Evolutionary conservation across 139 green algal species (phyloP), one percentile per base, ranked within the genome.

Genomic region (Asterochloris sp.): DNA sequence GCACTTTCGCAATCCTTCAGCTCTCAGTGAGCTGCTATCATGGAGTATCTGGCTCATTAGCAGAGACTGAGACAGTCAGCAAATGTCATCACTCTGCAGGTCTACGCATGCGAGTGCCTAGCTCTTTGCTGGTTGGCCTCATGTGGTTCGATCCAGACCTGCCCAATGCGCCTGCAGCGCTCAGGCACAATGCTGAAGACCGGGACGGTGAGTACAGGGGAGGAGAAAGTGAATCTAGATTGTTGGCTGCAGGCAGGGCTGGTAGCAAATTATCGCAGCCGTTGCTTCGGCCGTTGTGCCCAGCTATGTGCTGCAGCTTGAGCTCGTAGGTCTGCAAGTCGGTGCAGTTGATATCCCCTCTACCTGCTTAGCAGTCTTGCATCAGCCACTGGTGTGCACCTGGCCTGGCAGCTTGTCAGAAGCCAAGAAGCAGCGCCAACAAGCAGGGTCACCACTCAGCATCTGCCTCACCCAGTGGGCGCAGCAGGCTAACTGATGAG

Each of bases 141-240:
- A 93, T 98, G 89, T 98, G 95, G 95, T 92, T 96, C 61, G 86
- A 94, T 79, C 89, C 89, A 4, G 61, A 83, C 74, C 28, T 66
- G 0, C 27, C 74, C 0, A 76, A 92, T 54, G 54, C 83, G 27
- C 78, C 90, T 28, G 74, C 79, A 24, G 69, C 85, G 26, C 79
- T 95, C 13, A 85, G 93, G 47, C 93, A 97, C 76, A 67, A 90
- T 38, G 95, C 92, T 10, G 81, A 93, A 81, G 84, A 94, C 29
- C 29, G 73, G 12, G 88, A 93, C 79, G 85, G 84, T 83, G 67
- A 24, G 74, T 62, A 1, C 29, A 14, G 2, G 15, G 2, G 10
- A 63, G 19, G 1, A 1, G 6, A 26, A 26, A 79, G 16, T 38
- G 16, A 21, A 15, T 1, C 23, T 28, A 4, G 27, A 62, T 67